phyloP scores from a whole-genome alignment of 2,329 filamentous ascomycete species.

The Talaromyces sp. region DNA sequence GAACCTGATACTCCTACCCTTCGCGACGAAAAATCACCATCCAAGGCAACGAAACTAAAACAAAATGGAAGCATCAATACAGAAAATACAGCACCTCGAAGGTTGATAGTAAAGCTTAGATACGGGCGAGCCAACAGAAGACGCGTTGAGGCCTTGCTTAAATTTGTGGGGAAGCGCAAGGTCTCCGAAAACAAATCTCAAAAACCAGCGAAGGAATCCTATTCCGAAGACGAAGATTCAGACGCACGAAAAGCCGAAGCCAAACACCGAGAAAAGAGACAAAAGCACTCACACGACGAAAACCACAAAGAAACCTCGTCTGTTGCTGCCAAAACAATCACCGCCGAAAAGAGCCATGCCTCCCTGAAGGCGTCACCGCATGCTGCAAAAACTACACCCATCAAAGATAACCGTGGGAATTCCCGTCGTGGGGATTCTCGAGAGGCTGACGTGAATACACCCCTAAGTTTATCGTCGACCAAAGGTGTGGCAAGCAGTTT shows the following conservation, averaged over 20 bases:
- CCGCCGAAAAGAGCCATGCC: not conserved
- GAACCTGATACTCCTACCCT: not conserved
- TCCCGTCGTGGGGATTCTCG: constrained; percentile 33
- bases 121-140: constrained; percentile 46
- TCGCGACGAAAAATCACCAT: constrained; percentile 9
- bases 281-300: constrained; percentile 1
- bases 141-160: constrained; percentile 42
- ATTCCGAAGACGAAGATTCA: constrained; percentile 7
- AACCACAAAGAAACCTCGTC: not conserved
- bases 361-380: constrained; percentile 9
- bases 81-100: constrained; percentile 7
- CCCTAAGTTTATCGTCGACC: constrained; percentile 21
- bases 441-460: constrained; percentile 36
- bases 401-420: constrained; percentile 34
- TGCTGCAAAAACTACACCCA: constrained; percentile 30
- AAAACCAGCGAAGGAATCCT: not conserved
- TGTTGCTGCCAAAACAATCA: constrained; percentile 3
- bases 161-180: constrained; percentile 36
- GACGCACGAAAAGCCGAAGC: not conserved
- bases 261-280: constrained; percentile 5
- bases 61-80: not conserved
- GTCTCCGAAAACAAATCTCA: constrained; percentile 8
- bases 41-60: constrained; percentile 12
- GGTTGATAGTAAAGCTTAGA: constrained; percentile 44
- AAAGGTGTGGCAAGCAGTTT: constrained; percentile 23